Conservation (phyloP, 805 yeast species). For the Kazachstania martiniae region DNA sequence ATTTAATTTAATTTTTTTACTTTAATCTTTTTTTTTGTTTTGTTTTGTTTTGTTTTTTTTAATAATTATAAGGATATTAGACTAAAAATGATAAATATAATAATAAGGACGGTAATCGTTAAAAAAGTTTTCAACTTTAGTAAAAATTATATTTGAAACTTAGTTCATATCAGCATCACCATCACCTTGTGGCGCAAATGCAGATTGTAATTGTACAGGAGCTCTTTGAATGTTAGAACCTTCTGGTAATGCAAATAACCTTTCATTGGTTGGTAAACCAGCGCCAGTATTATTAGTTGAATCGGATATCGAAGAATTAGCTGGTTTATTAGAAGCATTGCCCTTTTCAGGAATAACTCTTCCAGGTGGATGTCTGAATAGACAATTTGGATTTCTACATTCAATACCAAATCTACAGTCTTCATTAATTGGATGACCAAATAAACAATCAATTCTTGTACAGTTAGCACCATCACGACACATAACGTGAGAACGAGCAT, state of each 20-base stretch:
- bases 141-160: too few relatives aligned
- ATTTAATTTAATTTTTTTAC: constrained; percentile 4
- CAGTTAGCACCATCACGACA: constrained; percentile 81
- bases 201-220: constrained; percentile 34
- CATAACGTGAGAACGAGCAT: constrained; percentile 59
- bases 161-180: constrained; percentile 21
- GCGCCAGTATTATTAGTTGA: background rate
- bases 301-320: constrained; percentile 27
- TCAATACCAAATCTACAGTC: constrained; percentile 70
- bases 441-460: constrained; percentile 68
- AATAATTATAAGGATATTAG: background rate
- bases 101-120: too few relatives aligned
- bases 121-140: too few relatives aligned
- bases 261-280: constrained; percentile 37
- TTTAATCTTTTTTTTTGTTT: constrained; percentile 5
- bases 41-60: constrained; percentile 1
- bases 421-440: constrained; percentile 71
- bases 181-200: constrained; percentile 13
- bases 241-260: constrained; percentile 71
- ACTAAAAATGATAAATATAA: background rate
- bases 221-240: constrained; percentile 63
- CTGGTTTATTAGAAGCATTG: constrained; percentile 8
- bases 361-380: constrained; percentile 76
- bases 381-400: constrained; percentile 64
- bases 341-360: constrained; percentile 31